phyloP scores from a whole-genome alignment of 768 basidiomycete species.

The Trametes cingulata region DNA sequence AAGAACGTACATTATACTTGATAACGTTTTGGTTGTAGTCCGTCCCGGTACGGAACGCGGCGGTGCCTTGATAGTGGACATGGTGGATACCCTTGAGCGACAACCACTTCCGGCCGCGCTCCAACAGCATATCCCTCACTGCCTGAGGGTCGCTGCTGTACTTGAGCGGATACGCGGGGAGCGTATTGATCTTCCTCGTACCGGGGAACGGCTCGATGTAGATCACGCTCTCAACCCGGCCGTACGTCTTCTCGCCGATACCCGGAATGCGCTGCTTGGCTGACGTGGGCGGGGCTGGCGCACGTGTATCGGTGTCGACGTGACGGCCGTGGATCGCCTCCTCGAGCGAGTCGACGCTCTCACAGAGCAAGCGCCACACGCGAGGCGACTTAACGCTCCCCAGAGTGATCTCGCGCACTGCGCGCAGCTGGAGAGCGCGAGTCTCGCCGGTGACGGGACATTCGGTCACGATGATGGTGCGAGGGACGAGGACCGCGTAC shows the following conservation, averaged over 20 bases:
- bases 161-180: conserved; percentile 54
- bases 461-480: conserved; percentile 49
- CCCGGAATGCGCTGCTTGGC: conserved; percentile 11
- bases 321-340: conserved; percentile 15
- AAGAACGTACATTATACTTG: conserved; percentile 47
- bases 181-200: conserved; percentile 47
- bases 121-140: conserved; percentile 39
- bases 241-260: conserved; percentile 33
- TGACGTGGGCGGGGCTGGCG: not conserved
- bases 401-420: conserved; percentile 33
- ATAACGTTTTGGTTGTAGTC: conserved; percentile 30
- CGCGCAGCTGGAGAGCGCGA: conserved; percentile 50
- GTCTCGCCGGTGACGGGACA: conserved; percentile 58
- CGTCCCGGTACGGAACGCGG: conserved; percentile 30
- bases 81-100: conserved; percentile 50
- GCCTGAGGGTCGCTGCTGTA: conserved; percentile 46
- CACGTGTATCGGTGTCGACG: not conserved
- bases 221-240: conserved; percentile 29
- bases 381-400: not conserved
- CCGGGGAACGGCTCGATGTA: conserved; percentile 42
- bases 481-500: conserved; percentile 54
- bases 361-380: conserved; percentile 4
- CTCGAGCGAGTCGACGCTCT: conserved; percentile 15
- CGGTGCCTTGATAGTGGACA: conserved; percentile 42
- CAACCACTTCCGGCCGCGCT: conserved; percentile 59